These are phyloP conservation scores for Pinus tabuliformis DNA, from an alignment of 75 land plant genomes.

Conservation along the genomic window DNA sequence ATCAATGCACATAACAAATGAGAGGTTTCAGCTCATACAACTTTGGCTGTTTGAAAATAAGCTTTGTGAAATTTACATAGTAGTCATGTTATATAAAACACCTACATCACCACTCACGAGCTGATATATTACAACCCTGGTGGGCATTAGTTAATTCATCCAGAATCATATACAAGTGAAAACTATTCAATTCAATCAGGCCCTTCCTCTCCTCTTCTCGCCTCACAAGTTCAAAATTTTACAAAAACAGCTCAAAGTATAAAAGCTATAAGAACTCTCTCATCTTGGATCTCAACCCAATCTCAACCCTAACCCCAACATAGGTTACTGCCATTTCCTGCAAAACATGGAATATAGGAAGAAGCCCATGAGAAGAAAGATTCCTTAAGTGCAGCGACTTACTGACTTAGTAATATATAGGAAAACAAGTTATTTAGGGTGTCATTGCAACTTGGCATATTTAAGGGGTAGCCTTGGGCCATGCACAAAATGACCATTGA, in stretches of 20 bases:
- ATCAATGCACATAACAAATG: too few species aligned
- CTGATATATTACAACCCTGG: background rate
- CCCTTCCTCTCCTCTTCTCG: slow-evolving; percentile 8
- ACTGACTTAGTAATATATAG: background rate
- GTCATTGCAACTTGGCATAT: slow-evolving; percentile 10
- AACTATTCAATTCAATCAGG: slow-evolving; percentile 1
- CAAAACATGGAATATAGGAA: slow-evolving; percentile 7
- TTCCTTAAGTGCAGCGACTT: background rate
- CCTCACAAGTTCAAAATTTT: slow-evolving; percentile 7
- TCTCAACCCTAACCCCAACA: background rate
- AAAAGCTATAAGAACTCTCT: slow-evolving; percentile 2
- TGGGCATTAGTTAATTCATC: slow-evolving; percentile 7
- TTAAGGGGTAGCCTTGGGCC: slow-evolving; percentile 6
- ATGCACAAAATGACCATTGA: slow-evolving; percentile 12
- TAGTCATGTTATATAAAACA: too few species aligned
- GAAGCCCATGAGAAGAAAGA: slow-evolving; percentile 1
- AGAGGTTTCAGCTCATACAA: too few species aligned
- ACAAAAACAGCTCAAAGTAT: slow-evolving; percentile 9
- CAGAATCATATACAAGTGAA: slow-evolving; percentile 3
- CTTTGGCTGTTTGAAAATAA: too few species aligned
- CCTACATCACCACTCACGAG: background rate
- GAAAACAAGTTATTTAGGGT: background rate
- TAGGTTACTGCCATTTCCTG: slow-evolving; percentile 1
- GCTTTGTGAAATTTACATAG: too few species aligned
- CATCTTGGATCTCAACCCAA: background rate